Evolutionary conservation across 805 yeast genomes (phyloP).

Genomic region (Kodamaea leandrae): DNA sequence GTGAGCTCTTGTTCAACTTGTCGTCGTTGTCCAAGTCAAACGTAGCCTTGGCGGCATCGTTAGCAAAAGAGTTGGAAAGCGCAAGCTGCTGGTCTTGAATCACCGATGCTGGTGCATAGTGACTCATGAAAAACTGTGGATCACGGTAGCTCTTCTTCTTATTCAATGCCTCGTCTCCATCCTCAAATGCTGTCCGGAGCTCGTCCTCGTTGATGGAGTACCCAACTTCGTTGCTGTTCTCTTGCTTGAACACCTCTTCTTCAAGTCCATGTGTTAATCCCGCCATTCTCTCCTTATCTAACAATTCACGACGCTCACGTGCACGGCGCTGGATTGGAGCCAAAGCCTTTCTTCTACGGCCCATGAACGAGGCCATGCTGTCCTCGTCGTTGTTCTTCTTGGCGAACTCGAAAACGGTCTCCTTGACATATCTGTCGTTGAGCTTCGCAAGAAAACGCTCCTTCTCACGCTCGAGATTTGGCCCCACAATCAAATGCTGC

Average conservation of each 20-base stretch:
- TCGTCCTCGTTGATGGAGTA: constrained; percentile 48
- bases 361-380: constrained; percentile 78
- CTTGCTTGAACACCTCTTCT: constrained; percentile 62
- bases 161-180: constrained; percentile 43
- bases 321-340: constrained; percentile 86
- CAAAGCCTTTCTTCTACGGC: constrained; percentile 77
- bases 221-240: constrained; percentile 42
- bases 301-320: constrained; percentile 60
- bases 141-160: constrained; percentile 62
- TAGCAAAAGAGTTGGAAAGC: constrained; percentile 61
- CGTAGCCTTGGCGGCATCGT: constrained; percentile 80
- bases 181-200: constrained; percentile 48
- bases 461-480: constrained; percentile 71
- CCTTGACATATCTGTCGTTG: constrained; percentile 67
- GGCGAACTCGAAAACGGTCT: constrained; percentile 91
- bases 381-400: constrained; percentile 54
- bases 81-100: constrained; percentile 79
- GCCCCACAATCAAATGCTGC: constrained; percentile 76
- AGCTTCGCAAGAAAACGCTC: constrained; percentile 68
- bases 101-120: constrained; percentile 78
- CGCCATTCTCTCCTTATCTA: constrained; percentile 71
- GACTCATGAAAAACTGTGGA: constrained; percentile 77
- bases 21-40: constrained; percentile 82
- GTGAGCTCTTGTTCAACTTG: constrained; percentile 64
- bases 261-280: constrained; percentile 73